Conservation (phyloP, 257 asterid species). For the Nicotiana otophora region DNA sequence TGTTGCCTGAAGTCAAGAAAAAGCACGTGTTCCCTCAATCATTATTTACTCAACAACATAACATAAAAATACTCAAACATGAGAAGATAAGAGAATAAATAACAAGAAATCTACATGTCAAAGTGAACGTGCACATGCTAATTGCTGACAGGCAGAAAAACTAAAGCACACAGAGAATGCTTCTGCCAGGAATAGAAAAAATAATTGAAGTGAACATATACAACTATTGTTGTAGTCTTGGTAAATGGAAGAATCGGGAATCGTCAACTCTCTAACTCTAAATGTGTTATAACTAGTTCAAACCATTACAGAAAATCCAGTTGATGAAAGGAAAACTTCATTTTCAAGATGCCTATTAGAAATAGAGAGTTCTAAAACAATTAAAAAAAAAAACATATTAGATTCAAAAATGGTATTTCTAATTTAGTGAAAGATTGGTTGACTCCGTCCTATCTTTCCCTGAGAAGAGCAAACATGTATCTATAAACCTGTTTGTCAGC, state of each 20-base stretch:
- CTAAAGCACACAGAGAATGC: background rate
- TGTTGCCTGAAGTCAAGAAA: background rate
- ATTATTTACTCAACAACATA: background rate
- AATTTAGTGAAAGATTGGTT: too few species aligned
- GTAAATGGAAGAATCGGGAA: background rate
- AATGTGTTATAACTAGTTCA: background rate
- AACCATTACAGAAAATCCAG: background rate
- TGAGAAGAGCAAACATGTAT: background rate
- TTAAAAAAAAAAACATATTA: too few species aligned
- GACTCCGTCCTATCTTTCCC: background rate
- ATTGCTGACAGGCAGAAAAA: background rate
- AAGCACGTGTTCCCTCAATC: background rate
- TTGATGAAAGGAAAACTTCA: background rate
- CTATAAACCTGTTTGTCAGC: slow-evolving; percentile 74
- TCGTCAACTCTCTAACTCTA: background rate
- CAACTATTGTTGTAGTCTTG: background rate
- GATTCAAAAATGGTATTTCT: too few species aligned
- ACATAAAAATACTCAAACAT: background rate
- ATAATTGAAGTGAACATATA: background rate
- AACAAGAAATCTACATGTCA: background rate
- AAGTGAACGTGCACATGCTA: background rate
- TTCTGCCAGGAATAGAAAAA: background rate
- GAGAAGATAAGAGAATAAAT: background rate
- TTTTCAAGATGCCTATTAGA: background rate
- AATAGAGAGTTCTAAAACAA: background rate